Conservation (phyloP, 2,329 filamentous ascomycete species). For the Triangularia setosa region DNA sequence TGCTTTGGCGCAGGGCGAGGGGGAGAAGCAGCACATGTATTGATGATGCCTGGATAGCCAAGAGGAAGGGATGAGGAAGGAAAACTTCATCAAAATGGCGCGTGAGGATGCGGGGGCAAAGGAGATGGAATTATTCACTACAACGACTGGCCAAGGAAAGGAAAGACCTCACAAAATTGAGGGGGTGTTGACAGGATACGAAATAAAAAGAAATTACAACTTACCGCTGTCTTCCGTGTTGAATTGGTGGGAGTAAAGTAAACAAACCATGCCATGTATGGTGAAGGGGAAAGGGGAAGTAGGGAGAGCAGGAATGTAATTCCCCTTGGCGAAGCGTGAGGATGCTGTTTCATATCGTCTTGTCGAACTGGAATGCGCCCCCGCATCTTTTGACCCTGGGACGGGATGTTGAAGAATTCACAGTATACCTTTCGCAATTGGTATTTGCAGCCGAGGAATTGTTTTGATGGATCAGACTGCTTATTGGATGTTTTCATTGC, state of each 20-base stretch:
- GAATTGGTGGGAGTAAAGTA: background rate
- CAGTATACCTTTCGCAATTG: background rate
- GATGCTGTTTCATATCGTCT: background rate
- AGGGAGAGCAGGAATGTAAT: background rate
- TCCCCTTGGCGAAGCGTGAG: background rate
- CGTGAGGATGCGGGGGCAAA: no score
- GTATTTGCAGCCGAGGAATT: background rate
- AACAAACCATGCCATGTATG: background rate
- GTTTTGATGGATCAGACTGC: background rate
- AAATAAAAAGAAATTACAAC: background rate
- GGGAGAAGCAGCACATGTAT: no score
- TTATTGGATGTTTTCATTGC: background rate
- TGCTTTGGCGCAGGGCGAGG: no score
- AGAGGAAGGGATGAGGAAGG: no score
- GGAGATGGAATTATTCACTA: no score
- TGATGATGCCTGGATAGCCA: no score
- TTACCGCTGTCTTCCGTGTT: background rate
- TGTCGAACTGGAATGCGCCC: background rate
- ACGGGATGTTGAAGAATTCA: background rate
- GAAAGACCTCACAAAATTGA: background rate
- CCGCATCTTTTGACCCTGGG: background rate
- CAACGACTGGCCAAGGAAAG: no score
- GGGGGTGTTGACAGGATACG: background rate
- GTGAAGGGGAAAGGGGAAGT: background rate
- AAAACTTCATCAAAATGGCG: no score